Conservation (phyloP, 129 eudicot genomes). For the Centella asiatica region DNA sequence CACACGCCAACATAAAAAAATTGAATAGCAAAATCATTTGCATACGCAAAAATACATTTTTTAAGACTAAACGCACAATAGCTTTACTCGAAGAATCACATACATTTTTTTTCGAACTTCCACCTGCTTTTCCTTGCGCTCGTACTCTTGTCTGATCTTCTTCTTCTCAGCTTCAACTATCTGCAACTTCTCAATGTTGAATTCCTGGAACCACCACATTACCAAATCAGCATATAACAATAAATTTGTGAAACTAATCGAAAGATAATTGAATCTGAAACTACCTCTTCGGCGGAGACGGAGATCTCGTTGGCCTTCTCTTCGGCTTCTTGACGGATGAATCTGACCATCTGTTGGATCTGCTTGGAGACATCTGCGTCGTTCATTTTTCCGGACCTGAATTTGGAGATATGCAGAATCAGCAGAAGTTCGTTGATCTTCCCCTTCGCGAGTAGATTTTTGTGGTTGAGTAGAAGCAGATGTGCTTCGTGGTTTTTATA, state of each 20-base stretch:
- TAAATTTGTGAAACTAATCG: too few species aligned
- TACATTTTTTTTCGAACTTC: constrained; percentile 90
- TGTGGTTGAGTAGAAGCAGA: too few species aligned
- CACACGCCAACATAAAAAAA: too few species aligned
- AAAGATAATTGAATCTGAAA: not conserved
- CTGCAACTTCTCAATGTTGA: constrained; percentile 86
- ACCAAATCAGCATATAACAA: not conserved
- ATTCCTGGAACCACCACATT: constrained; percentile 37
- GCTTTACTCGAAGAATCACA: not conserved
- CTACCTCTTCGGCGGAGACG: constrained; percentile 61
- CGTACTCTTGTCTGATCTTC: constrained; percentile 93
- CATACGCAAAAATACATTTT: not conserved
- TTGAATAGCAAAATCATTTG: not conserved
- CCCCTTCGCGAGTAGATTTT: too few species aligned
- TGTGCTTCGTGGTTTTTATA: too few species aligned
- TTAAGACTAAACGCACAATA: not conserved
- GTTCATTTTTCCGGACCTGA: constrained; percentile 31
- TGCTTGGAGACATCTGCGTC: constrained; percentile 62
- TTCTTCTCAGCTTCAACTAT: constrained; percentile 96
- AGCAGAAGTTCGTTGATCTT: too few species aligned
- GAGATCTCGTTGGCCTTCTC: constrained; percentile 74
- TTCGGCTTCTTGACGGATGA: constrained; percentile 66
- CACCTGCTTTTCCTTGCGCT: constrained; percentile 89
- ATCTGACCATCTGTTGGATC: constrained; percentile 63
- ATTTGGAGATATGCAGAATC: too few species aligned